A percentile compares a stretch with the other conserved stretches of the same genome.
Conservation (phyloP, 768 basidiomycete genomes). For the Aureoboletus auriporus region DNA sequence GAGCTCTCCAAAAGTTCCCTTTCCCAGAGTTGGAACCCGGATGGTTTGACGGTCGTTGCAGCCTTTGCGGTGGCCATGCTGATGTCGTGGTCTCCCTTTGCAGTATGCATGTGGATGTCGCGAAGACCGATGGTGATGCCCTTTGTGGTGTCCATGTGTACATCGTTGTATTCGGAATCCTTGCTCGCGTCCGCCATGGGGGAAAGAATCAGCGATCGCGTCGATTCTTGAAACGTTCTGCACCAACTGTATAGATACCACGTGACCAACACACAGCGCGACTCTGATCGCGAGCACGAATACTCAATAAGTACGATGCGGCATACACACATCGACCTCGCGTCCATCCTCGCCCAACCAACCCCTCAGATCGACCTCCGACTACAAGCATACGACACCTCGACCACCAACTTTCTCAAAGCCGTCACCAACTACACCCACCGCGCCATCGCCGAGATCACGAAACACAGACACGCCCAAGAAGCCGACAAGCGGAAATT, state of each 20-base stretch:
- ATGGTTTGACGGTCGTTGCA: constrained; percentile 48
- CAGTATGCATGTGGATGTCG: constrained; percentile 63
- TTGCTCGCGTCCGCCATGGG: constrained; percentile 14
- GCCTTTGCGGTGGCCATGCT: constrained; percentile 51
- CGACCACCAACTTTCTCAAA: constrained; percentile 68
- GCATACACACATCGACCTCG: constrained; percentile 56
- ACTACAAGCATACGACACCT: constrained; percentile 56
- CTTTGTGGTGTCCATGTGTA: constrained; percentile 80
- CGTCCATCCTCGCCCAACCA: constrained; percentile 48
- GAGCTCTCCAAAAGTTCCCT: constrained; percentile 74
- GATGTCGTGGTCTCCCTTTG: constrained; percentile 55
- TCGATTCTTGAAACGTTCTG: not conserved
- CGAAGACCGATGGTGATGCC: constrained; percentile 44
- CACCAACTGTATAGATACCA: constrained; percentile 12
- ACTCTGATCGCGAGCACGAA: too few species aligned
- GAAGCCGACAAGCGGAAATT: constrained; percentile 58
- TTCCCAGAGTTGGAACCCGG: constrained; percentile 73
- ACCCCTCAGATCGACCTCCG: constrained; percentile 63
- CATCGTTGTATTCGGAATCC: constrained; percentile 41
- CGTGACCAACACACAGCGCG: constrained; percentile 20
- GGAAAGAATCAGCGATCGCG: not conserved
- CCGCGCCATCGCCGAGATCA: constrained; percentile 64
- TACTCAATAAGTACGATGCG: constrained; percentile 18
- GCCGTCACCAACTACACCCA: constrained; percentile 72
- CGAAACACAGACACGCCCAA: constrained; percentile 61